Base-by-base conservation (phyloP, 108 stramenopile genomes). In the Nitzschia sp. region DNA sequence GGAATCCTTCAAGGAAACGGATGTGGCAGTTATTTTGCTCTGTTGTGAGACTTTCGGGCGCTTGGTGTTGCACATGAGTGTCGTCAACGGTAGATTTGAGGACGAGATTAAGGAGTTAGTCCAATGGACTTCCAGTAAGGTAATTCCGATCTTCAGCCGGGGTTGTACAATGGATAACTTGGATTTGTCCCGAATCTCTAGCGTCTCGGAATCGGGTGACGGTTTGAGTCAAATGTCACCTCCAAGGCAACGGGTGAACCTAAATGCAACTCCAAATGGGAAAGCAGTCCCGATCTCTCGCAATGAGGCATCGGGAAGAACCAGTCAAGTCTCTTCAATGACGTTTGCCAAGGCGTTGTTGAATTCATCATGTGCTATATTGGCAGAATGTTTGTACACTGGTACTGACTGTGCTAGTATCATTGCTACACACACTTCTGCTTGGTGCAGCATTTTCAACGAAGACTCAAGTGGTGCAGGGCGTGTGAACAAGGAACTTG, bases 1-100 rank as follows among this genome's bases (percentile, higher is more conserved):
- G 11, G n/a, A 42, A 41, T 22, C 40, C 39, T 37, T 63, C 12
- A 67, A 59, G 14, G 71, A 69, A 34, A 0, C 46, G 7, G 75
- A 83, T 19, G 43, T 80, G 51, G 71, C 72, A 24, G 51, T 67
- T 25, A 61, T 80, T 25, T 60, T 84, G 15, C 29, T 53, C n/a
- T 69, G 69, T 12, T 80, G 77, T 46, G 82, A 83, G 38, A 40
- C 65, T 14, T 86, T 85, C 73, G 91, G 89, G 12, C 75, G 83
- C 17, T 67, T 93, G 20, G 79, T 71, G 6, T 57, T 93, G 34
- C 91, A 93, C 73, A 81, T 83, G 66, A 84, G 72, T 66, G 81
- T 85, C 19, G 57, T 46, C 14, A 63, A 50, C 14, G 72, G 62
- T 14, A 75, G 76, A 3, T 41, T 53, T 52, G 44, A 66, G 11